phyloP scores from a whole-genome alignment of 2,329 filamentous ascomycete genomes.

The Arachnomyces sp. region DNA sequence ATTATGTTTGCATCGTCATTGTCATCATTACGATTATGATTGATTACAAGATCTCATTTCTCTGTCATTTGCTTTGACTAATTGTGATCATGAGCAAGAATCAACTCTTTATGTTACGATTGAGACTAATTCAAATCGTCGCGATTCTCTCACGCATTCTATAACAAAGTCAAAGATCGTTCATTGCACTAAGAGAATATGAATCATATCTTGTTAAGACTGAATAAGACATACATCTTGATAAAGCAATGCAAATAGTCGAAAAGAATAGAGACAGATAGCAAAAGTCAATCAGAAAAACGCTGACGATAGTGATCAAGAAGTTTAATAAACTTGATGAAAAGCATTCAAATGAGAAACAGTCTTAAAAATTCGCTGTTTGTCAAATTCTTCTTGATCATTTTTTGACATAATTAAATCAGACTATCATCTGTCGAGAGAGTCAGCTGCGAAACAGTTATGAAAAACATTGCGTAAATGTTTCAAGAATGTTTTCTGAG shows the following conservation, averaged over 20 bases:
- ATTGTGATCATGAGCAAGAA: too few relatives aligned
- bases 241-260: conserved; percentile 79
- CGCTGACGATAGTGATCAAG: conserved; percentile 70
- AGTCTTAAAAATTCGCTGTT: conserved; percentile 43
- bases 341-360: conserved; percentile 64
- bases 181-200: too few relatives aligned
- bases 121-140: too few relatives aligned
- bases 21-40: too few relatives aligned
- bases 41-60: too few relatives aligned
- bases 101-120: too few relatives aligned
- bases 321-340: conserved; percentile 77
- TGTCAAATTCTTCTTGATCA: conserved; percentile 48
- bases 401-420: conserved; percentile 57
- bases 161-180: too few relatives aligned
- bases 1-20: too few relatives aligned
- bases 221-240: conserved; percentile 72
- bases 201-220: too few relatives aligned
- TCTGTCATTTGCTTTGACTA: too few relatives aligned
- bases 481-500: conserved; percentile 73
- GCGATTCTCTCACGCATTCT: too few relatives aligned
- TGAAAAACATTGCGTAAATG: conserved; percentile 76
- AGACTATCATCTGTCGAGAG: conserved; percentile 64
- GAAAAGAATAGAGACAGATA: conserved; percentile 71
- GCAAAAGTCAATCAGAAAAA: conserved; percentile 64
- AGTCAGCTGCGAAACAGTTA: conserved; percentile 75